Conservation (phyloP, 2,329 filamentous ascomycete species). For the Biscogniauxia marginata region DNA sequence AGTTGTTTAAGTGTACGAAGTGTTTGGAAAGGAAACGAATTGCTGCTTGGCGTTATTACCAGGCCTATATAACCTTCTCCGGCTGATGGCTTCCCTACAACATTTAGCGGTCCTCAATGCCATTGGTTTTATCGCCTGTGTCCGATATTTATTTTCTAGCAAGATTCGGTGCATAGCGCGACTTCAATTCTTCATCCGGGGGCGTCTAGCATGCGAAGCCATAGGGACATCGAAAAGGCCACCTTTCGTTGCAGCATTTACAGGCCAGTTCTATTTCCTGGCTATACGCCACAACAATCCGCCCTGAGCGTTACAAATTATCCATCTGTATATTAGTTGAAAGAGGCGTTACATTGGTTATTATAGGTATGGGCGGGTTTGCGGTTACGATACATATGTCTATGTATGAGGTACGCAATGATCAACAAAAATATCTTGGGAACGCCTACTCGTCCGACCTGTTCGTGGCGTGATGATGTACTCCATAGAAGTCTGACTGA, state of each 20-base stretch:
- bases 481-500: neutral
- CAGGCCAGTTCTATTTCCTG: constrained; percentile 18
- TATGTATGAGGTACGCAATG: constrained; percentile 19
- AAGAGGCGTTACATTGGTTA: constrained; percentile 15
- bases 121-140: neutral
- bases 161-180: neutral
- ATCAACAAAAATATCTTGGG: neutral
- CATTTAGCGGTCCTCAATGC: constrained; percentile 6
- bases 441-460: neutral
- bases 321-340: constrained; percentile 26
- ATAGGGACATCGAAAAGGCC: constrained; percentile 10
- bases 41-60: constrained; percentile 15
- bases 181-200: constrained; percentile 11
- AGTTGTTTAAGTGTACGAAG: too few relatives aligned
- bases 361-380: constrained; percentile 8
- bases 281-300: constrained; percentile 19
- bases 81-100: neutral
- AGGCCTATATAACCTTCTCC: constrained; percentile 21
- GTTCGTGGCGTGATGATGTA: neutral
- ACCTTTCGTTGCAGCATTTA: constrained; percentile 21
- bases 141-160: constrained; percentile 1
- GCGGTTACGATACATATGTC: constrained; percentile 17
- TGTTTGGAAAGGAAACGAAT: constrained; percentile 11
- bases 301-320: constrained; percentile 16
- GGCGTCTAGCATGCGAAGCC: constrained; percentile 19